These are phyloP conservation scores for Cladosporium sp. DNA, from an alignment of 2,329 filamentous ascomycete genomes.

Conservation along the genomic window DNA sequence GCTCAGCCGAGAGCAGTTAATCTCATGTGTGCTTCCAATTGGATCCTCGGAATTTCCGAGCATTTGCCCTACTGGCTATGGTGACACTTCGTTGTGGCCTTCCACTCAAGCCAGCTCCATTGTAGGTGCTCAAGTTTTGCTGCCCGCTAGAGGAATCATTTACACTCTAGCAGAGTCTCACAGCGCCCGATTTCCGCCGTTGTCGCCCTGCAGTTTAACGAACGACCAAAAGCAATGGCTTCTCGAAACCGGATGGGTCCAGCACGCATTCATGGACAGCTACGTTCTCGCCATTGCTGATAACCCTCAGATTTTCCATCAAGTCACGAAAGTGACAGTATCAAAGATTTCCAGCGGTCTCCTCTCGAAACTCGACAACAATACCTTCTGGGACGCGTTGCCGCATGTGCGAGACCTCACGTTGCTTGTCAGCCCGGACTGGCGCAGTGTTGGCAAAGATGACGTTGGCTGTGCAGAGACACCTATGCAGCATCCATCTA, in stretches of 20 bases:
- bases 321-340: constrained; percentile 57
- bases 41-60: constrained; percentile 14
- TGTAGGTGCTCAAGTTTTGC: no score
- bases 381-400: constrained; percentile 59
- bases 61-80: constrained; percentile 15
- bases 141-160: not conserved
- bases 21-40: no score
- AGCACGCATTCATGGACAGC: constrained; percentile 62
- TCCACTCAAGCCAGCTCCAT: not conserved
- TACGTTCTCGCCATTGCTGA: constrained; percentile 62
- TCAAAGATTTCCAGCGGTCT: constrained; percentile 61
- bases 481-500: constrained; percentile 45
- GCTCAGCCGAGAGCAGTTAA: no score
- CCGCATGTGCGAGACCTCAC: constrained; percentile 51
- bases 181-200: not conserved
- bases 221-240: constrained; percentile 64
- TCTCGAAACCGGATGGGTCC: constrained; percentile 63
- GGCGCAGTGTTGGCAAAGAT: constrained; percentile 55
- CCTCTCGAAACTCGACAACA: constrained; percentile 50
- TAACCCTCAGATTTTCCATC: constrained; percentile 49
- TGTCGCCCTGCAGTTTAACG: constrained; percentile 38
- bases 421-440: constrained; percentile 61
- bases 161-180: not conserved
- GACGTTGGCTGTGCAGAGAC: constrained; percentile 49
- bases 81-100: constrained; percentile 19